phyloP scores from a whole-genome alignment of 192 early-diverging fungal genomes.

The Coemansia reversa region DNA sequence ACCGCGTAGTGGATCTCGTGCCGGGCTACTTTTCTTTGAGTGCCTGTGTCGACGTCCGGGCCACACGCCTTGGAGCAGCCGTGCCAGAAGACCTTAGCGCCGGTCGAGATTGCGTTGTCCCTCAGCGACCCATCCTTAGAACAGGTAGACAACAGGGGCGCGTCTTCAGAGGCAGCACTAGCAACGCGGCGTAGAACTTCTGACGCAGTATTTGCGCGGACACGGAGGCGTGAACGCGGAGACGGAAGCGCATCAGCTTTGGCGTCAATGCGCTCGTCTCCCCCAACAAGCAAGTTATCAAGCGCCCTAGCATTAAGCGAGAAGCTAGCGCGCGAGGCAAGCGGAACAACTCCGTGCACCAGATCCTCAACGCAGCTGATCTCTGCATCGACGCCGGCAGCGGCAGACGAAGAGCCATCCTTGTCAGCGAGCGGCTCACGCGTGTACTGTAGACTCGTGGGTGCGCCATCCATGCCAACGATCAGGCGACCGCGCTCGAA shows the following conservation, averaged over 20 bases:
- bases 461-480: not conserved
- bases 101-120: constrained; percentile 7
- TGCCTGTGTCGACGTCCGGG: not conserved
- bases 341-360: constrained; percentile 12
- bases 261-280: constrained; percentile 46
- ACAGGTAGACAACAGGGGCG: not conserved
- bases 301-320: constrained; percentile 41
- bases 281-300: constrained; percentile 25
- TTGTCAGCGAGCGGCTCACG: not conserved
- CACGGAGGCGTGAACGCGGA: constrained; percentile 27
- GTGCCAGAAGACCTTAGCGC: constrained; percentile 1
- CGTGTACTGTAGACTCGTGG: not conserved
- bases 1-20: constrained; percentile 55
- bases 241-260: constrained; percentile 47
- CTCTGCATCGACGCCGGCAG: constrained; percentile 18
- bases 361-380: constrained; percentile 14
- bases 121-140: constrained; percentile 15
- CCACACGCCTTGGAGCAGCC: not conserved
- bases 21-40: constrained; percentile 8
- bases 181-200: constrained; percentile 28
- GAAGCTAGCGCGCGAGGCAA: constrained; percentile 31
- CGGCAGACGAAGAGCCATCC: not conserved
- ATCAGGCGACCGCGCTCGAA: constrained; percentile 29
- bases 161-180: constrained; percentile 2
- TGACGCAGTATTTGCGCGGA: constrained; percentile 22